Conservation (phyloP, 2,329 filamentous ascomycete species). For the Emmonsiellopsis sp. region DNA sequence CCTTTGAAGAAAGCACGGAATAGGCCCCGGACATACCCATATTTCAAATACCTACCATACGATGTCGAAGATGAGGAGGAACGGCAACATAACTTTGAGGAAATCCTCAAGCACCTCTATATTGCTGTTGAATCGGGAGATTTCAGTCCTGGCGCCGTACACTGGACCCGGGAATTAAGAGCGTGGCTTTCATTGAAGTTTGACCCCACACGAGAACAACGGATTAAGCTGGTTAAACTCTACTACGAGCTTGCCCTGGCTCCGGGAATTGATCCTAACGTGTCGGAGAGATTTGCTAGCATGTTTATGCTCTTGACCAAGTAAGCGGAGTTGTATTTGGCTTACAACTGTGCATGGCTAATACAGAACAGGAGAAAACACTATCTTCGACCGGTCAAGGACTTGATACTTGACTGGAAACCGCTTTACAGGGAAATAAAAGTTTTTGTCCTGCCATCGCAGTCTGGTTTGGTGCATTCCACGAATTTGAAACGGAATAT, state of each 20-base stretch:
- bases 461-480: constrained; percentile 58
- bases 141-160: constrained; percentile 83
- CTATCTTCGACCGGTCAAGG: constrained; percentile 82
- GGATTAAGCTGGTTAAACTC: constrained; percentile 75
- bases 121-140: constrained; percentile 86
- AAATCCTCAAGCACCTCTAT: constrained; percentile 89
- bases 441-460: constrained; percentile 75
- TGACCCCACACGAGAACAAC: constrained; percentile 76
- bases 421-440: constrained; percentile 91
- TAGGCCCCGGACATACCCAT: constrained; percentile 80
- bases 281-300: constrained; percentile 84
- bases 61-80: constrained; percentile 69
- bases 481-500: constrained; percentile 57
- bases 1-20: constrained; percentile 57
- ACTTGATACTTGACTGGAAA: constrained; percentile 86
- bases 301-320: constrained; percentile 97
- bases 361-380: constrained; percentile 66
- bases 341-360: constrained; percentile 17
- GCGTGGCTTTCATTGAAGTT: constrained; percentile 97
- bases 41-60: constrained; percentile 85
- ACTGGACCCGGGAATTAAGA: constrained; percentile 94
- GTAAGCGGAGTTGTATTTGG: constrained; percentile 42
- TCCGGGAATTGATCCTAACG: constrained; percentile 72
- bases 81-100: constrained; percentile 68
- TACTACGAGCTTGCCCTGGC: constrained; percentile 92